Evolutionary conservation across 768 basidiomycete genomes (phyloP), one percentile per base, ranked within the genome.

Genomic region (Panus rudis): DNA sequence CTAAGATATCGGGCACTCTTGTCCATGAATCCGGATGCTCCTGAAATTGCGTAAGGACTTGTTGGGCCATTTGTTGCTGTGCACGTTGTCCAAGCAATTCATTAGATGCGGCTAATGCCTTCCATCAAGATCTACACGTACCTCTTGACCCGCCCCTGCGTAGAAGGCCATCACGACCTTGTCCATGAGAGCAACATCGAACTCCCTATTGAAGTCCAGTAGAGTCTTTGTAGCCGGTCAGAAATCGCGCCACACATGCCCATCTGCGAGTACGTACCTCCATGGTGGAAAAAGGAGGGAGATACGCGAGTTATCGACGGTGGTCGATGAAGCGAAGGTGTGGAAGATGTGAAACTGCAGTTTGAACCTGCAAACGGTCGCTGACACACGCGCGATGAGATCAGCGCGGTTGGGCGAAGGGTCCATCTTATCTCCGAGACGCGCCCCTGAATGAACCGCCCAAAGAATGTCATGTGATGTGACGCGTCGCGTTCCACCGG

Each of bases 21-120:
- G 92, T 93, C 96, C 96, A 99, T 26, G 93, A 83, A 47, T 98
- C 94, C 14, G 89, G 87, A 62, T 92, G 76, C 48, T 99, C 96
- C 64, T 98, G 92, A 58, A 99, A 84, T 60, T 93, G 92, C 6
- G 94, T 96, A 53, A 99, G 75, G 49, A 91, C 73, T 61, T 86
- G 85, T 66, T 98, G 94, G 13, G 94, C 94, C 62, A 83, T 63
- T 79, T 88, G 85, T 88, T 93, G 93, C 93, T 98, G 58, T 21
- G 51, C 14, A 26, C 44, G 19, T 39, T 32, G 38, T 19, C 28
- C 37, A 22, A 44, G n/a, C 47, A 32, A 37, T 41, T 28, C 25
- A 49, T 42, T 19, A 17, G 22, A 37, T 25, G 22, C 22, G 13
- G 37, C 30, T n/a, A 16, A 16, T 39, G 23, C 23, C 27, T 37